Base-by-base conservation (phyloP, 495 filamentous ascomycete genomes). In the Tuber brumale region DNA sequence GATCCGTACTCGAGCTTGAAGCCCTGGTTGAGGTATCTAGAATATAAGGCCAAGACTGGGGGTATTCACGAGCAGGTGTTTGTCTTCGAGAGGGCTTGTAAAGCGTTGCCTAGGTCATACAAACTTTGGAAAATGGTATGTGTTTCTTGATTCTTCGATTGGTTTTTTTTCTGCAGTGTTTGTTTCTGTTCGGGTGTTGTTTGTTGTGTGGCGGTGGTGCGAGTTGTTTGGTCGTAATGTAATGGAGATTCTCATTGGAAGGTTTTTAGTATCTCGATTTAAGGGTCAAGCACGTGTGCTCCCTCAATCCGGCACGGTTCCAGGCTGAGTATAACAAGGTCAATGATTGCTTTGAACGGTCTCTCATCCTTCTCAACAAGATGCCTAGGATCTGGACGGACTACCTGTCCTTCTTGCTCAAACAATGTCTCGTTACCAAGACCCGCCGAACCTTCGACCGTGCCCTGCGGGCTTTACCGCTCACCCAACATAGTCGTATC, bases 311-410 rank as follows among this genome's bases (percentile, higher is more conserved):
- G 51, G 92, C 92, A 76, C 89, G 90, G 51, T 93, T 93, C 84
- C 89, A 89, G 43, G 86, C 89, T 73, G 94, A 98, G 81, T 98
- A 91, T 84, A 87, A 89, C 79, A 97, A 97, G 84, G 94, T 99
- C 82, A 98, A 99, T 83, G 89, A 94, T 70, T 89, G 97, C 43
- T 99, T 97, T 81, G 96, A 99, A 85, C 90, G 93, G 79, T 94
- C 96, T 16, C 86, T 99, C 48, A 92, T 98, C 76, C 88, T 99
- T 14, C 89, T 99, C 79, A 97, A 98, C 86, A 99, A 99, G 85
- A 99, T 99, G 96, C 96, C 96, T 70, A 88, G 90, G 76, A 95
- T 98, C 82, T 99, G 96, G 96, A 94, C 97, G 85, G 94, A 97
- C 92, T 99, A 97, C 83, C 90, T 99, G 69, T 89, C 89, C 51